Evolutionary conservation across 2,329 filamentous ascomycete species (phyloP), one percentile per base, ranked within the genome.

Genomic region (Fulvia fulva): DNA sequence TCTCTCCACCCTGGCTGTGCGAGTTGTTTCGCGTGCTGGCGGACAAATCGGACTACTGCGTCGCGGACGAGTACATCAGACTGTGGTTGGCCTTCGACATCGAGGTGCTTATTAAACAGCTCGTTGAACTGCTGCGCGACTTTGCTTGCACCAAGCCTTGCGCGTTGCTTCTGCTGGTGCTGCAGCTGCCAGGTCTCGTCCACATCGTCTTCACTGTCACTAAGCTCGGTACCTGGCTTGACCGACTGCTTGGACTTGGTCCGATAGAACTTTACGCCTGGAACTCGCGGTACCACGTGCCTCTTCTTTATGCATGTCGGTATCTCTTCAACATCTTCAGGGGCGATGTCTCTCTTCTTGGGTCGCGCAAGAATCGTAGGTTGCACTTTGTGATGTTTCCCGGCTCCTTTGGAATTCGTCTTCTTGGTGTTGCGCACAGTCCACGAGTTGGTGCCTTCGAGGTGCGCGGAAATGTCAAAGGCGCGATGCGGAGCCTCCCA

Each of bases 141-240:
- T 3, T 59, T 41, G 5, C 68, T 68, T 12, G 70, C 37, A 41
- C 67, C 67, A 5, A 66, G 52, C 16, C 66, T 53, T 3, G 52
- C 46, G n/a, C 71, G 61, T n/a, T 68, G 62, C 3, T 60, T 58
- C 1, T 65, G 64, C 58, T 73, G 73, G 26, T 70, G 72, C 8
- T 70, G 65, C 1, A 65, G 51, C 5, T 77, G 57, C 74, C 76
- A 78, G 2, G 57, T 58, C 25, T 72, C 69, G 44, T 77, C 74
- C 0, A 72, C 59, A 5, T 77, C 76, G 45, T 77, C 74, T 26
- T 79, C 77, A 61, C 76, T 78, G 55, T 79, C 76, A 49, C 70
- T 75, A 16, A 78, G 62, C 4, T 62, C 46, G 51, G 77, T 75
- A 7, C 73, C 76, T 32, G 72, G 67, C 7, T 62, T 50, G 2